These are phyloP conservation scores for Scheffersomyces insectosa DNA, from an alignment of 1,139 yeast genomes.

Conservation along the genomic window DNA sequence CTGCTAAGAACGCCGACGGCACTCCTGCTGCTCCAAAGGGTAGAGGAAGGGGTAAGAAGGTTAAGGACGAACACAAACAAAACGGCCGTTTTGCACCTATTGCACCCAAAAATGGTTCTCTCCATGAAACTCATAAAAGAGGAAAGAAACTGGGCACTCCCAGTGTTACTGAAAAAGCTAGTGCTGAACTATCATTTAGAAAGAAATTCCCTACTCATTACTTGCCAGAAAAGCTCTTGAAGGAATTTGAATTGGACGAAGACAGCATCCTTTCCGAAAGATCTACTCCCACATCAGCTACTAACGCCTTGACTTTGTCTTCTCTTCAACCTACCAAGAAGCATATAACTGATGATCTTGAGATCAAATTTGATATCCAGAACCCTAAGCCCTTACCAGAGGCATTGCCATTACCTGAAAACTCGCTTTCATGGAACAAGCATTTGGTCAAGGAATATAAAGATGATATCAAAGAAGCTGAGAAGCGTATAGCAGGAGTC, in stretches of 20 bases:
- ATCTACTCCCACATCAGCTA: constrained; percentile 11
- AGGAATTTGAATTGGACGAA: constrained; percentile 20
- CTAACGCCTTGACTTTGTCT: constrained; percentile 10
- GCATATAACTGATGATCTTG: constrained; percentile 38
- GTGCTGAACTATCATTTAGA: constrained; percentile 8
- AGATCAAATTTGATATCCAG: constrained; percentile 42
- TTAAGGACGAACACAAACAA: constrained; percentile 1
- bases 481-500: constrained; percentile 19
- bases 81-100: constrained; percentile 1
- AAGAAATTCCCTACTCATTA: constrained; percentile 38
- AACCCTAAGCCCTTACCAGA: constrained; percentile 34
- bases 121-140: neutral
- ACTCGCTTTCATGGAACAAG: constrained; percentile 27
- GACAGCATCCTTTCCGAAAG: constrained; percentile 8
- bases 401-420: constrained; percentile 29
- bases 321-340: constrained; percentile 42
- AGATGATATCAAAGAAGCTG: constrained; percentile 9
- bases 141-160: constrained; percentile 1
- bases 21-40: constrained; percentile 1
- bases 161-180: neutral
- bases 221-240: constrained; percentile 32
- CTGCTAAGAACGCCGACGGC: constrained; percentile 5
- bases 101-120: neutral
- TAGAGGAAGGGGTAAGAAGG: constrained; percentile 5
- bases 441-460: constrained; percentile 16